Base-by-base conservation (phyloP, 306 rosid genomes). In the Herpetospermum pedunculosum region DNA sequence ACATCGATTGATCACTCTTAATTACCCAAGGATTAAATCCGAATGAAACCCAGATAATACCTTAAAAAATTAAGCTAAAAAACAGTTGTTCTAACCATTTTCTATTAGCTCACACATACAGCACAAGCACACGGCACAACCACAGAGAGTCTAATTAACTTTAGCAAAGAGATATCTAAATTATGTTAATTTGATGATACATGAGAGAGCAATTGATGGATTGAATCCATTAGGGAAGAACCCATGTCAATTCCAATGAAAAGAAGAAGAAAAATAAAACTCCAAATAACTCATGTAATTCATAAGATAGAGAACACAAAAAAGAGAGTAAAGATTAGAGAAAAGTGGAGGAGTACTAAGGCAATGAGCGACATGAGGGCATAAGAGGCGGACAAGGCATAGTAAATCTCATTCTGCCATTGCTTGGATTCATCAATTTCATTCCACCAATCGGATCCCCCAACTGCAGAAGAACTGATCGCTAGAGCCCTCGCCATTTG, bases 341-440 rank as follows among this genome's bases (percentile, higher is more conserved):
- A 57, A 19, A 9, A 80, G 64, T 73, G 3, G 1, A 80, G 3
- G 1, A 80, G 70, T 34, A 90, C 92, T 81, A 90, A 79, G 32
- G 94, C 85, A 73, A 83, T 72, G 40, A 87, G 47, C 28, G 96
- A 90, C 52, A 90, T 84, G 11, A 71, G 65, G 30, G 81, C 88
- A 81, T 84, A 88, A 75, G 87, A 79, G 11, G 70, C 87, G 43
- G 83, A 84, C 0, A 88, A 72, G 30, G 82, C 53, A 77, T 35
- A 75, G 79, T 85, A 88, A 80, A 80, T 59, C 68, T 79, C 67
- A 34, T 52, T 73, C 48, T 82, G 81, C 83, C 80, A 78, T 72
- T 81, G 75, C 63, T 82, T 54, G 0, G 80, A 82, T 16, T 74
- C 77, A 52, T 73, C 75, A 43, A 81, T 78, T 48, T 79, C 50